Evolutionary conservation across 1,139 yeast species (phyloP).

Genomic region (Sugiyamaella castrensis): DNA sequence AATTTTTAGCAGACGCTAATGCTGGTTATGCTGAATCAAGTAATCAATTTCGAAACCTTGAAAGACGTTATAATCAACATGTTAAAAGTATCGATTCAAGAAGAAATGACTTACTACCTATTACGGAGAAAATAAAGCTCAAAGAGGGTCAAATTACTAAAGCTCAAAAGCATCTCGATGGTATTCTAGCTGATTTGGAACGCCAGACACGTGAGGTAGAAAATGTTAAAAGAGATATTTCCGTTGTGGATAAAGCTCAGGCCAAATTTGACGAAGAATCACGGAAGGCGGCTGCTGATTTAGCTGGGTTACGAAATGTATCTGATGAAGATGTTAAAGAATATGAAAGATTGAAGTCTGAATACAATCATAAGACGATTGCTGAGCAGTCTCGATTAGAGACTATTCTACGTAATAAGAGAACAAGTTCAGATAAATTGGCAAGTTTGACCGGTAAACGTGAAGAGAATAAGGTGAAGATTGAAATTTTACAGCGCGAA

Average conservation of each 20-base stretch:
- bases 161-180: conserved; percentile 52
- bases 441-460: conserved; percentile 31
- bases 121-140: conserved; percentile 53
- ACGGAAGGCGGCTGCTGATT: conserved; percentile 30
- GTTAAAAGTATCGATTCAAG: conserved; percentile 45
- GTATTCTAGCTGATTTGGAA: conserved; percentile 50
- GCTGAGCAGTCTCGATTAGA: conserved; percentile 32
- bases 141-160: conserved; percentile 48
- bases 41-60: conserved; percentile 41
- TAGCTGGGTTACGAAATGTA: conserved; percentile 30
- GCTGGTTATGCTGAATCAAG: conserved; percentile 22
- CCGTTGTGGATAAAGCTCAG: conserved; percentile 46
- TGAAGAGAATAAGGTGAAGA: conserved; percentile 26
- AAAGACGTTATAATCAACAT: conserved; percentile 42
- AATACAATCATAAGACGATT: conserved; percentile 40
- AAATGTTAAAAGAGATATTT: conserved; percentile 48
- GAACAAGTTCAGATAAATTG: conserved; percentile 30
- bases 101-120: conserved; percentile 53
- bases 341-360: conserved; percentile 58
- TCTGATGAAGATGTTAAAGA: conserved; percentile 54
- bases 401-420: conserved; percentile 28
- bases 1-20: conserved; percentile 19
- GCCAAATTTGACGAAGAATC: conserved; percentile 46
- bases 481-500: conserved; percentile 33
- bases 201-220: conserved; percentile 50